phyloP scores from a whole-genome alignment of 495 filamentous ascomycete genomes.

The Talaromyces ruber region DNA sequence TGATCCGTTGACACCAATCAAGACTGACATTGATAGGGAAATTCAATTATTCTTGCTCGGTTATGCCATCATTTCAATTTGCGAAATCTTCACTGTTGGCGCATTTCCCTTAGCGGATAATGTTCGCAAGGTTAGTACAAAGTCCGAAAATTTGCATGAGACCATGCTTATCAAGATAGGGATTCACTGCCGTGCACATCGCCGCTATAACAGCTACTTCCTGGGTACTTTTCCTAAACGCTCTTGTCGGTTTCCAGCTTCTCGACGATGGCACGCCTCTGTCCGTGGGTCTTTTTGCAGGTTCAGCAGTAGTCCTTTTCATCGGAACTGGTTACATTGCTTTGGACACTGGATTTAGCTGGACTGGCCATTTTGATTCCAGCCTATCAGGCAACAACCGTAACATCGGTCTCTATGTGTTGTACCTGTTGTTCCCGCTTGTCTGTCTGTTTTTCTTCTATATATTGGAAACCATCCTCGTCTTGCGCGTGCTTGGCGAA shows the following conservation, averaged over 20 bases:
- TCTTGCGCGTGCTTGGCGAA: conserved; percentile 78
- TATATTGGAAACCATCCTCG: conserved; percentile 70
- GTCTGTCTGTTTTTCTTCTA: conserved; percentile 82
- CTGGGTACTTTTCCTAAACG: conserved; percentile 91
- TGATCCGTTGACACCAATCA: neutral
- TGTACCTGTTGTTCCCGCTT: conserved; percentile 86
- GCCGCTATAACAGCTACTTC: conserved; percentile 78
- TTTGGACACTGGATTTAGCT: conserved; percentile 83
- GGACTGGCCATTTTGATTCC: conserved; percentile 66
- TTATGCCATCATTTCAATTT: conserved; percentile 84
- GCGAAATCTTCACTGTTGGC: conserved; percentile 93
- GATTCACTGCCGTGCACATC: conserved; percentile 87
- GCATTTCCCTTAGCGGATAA: conserved; percentile 64
- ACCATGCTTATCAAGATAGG: conserved; percentile 37
- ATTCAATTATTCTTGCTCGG: conserved; percentile 89
- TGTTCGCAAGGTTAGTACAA: conserved; percentile 44
- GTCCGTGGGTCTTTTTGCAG: conserved; percentile 66
- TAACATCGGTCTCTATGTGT: conserved; percentile 81
- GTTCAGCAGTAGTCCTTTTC: conserved; percentile 64
- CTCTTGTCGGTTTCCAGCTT: conserved; percentile 84
- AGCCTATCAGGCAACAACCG: conserved; percentile 50
- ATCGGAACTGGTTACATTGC: conserved; percentile 93
- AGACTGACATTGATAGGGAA: conserved; percentile 48
- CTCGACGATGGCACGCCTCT: conserved; percentile 87
- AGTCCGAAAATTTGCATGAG: neutral